Conservation (phyloP, 805 yeast species). For the Sugiyamaella americana region DNA sequence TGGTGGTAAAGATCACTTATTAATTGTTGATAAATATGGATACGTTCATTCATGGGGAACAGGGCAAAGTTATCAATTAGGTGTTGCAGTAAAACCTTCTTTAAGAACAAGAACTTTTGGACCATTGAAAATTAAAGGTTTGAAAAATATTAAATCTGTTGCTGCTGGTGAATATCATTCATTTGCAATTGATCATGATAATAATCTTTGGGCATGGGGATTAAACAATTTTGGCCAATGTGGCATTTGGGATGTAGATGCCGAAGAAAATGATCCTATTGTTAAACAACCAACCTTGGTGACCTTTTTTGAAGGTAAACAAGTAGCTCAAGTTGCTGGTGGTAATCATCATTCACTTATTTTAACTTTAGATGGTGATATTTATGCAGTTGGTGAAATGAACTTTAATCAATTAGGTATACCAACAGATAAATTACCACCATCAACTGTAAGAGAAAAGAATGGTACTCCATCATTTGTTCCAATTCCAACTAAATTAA, state of each 20-base stretch:
- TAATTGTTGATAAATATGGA: conserved; percentile 80
- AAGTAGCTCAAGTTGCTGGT: conserved; percentile 58
- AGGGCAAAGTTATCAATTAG: conserved; percentile 89
- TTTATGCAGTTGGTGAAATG: conserved; percentile 82
- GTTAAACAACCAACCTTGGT: conserved; percentile 73
- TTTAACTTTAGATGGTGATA: conserved; percentile 61
- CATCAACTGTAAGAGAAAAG: conserved; percentile 65
- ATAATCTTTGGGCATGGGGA: conserved; percentile 85
- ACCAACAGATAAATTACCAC: conserved; percentile 57
- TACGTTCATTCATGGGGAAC: conserved; percentile 95
- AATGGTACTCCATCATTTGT: conserved; percentile 74
- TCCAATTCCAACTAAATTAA: conserved; percentile 73
- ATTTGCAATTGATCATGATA: conserved; percentile 76
- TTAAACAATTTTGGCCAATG: conserved; percentile 96
- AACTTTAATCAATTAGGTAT: conserved; percentile 94
- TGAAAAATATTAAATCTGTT: conserved; percentile 68
- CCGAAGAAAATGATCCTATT: conserved; percentile 61
- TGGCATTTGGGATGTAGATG: conserved; percentile 43
- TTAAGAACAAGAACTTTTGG: conserved; percentile 40
- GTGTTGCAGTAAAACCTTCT: conserved; percentile 54
- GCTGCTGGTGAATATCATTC: conserved; percentile 95
- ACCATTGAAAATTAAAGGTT: conserved; percentile 74
- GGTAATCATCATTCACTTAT: conserved; percentile 95
- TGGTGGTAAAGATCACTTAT: conserved; percentile 86
- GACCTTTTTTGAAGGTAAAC: conserved; percentile 52